Conservation (phyloP, 2,329 filamentous ascomycete species). For the Aspergillus melleus region DNA sequence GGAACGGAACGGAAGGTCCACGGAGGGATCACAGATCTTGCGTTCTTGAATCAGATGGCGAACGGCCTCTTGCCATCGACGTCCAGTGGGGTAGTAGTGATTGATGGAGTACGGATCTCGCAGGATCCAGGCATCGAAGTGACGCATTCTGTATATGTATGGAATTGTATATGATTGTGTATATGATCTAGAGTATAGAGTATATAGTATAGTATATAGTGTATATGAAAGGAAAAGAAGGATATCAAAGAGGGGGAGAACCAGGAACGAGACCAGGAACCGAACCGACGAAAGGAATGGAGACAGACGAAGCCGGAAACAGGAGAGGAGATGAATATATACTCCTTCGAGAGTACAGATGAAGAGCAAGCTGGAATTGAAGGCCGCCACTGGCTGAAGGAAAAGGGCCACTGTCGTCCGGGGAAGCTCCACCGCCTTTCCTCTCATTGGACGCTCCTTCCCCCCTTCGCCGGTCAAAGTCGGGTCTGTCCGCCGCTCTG, state of each 20-base stretch:
- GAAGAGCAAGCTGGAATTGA: neutral
- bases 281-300: neutral
- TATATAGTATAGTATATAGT: neutral
- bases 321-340: neutral
- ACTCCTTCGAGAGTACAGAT: neutral
- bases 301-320: neutral
- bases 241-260: neutral
- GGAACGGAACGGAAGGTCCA: slow-evolving; percentile 3
- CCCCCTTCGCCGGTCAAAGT: too few relatives aligned
- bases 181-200: neutral
- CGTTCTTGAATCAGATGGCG: slow-evolving; percentile 37
- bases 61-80: slow-evolving; percentile 37
- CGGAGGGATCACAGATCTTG: slow-evolving; percentile 33
- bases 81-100: slow-evolving; percentile 39
- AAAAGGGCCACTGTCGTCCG: neutral
- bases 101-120: slow-evolving; percentile 42
- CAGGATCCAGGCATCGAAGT: slow-evolving; percentile 41
- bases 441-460: slow-evolving; percentile 10
- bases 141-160: slow-evolving; percentile 29
- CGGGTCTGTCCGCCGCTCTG: slow-evolving; percentile 5
- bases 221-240: neutral
- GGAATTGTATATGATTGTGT: neutral
- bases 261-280: neutral
- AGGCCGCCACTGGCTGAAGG: neutral
- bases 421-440: slow-evolving; percentile 4